These are phyloP conservation scores for Oropetium thomaeum DNA, from an alignment of 176 grass and related monocot genomes.

Conservation along the genomic window DNA sequence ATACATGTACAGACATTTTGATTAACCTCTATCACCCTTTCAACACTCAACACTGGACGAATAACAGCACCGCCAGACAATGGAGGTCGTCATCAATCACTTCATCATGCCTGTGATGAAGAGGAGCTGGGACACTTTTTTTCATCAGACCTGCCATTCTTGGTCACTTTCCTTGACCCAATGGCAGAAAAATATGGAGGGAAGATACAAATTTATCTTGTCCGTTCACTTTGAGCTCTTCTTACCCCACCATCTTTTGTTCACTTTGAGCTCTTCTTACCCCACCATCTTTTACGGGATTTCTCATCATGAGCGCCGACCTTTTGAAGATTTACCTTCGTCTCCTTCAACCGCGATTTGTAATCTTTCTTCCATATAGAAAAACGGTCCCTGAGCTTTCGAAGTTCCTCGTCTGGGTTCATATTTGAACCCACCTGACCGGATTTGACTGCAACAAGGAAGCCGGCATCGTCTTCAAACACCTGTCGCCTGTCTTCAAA, in stretches of 20 bases:
- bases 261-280: slow-evolving; percentile 55
- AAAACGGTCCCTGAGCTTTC: slow-evolving; percentile 74
- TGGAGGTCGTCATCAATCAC: slow-evolving; percentile 17
- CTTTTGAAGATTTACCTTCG: slow-evolving; percentile 62
- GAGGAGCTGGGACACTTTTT: neutral
- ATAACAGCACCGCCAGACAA: slow-evolving; percentile 3
- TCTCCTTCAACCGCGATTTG: slow-evolving; percentile 78
- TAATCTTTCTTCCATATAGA: slow-evolving; percentile 92
- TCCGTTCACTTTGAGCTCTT: slow-evolving; percentile 47
- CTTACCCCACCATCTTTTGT: slow-evolving; percentile 97
- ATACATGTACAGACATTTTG: slow-evolving; percentile 44
- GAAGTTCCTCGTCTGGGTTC: slow-evolving; percentile 72
- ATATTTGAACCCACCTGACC: slow-evolving; percentile 43
- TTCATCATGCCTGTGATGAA: neutral
- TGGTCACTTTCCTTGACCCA: slow-evolving; percentile 8
- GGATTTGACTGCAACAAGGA: slow-evolving; percentile 46
- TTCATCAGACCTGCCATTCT: neutral
- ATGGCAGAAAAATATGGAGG: slow-evolving; percentile 15
- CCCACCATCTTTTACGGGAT: slow-evolving; percentile 89
- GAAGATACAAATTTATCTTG: neutral
- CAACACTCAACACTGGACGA: neutral
- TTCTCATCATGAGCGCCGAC: slow-evolving; percentile 49
- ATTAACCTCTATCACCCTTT: slow-evolving; percentile 20
- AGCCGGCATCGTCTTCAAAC: slow-evolving; percentile 67
- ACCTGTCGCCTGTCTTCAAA: slow-evolving; percentile 62